These are phyloP conservation scores for Mycena belliarum DNA, from an alignment of 768 basidiomycete genomes.

Conservation along the genomic window DNA sequence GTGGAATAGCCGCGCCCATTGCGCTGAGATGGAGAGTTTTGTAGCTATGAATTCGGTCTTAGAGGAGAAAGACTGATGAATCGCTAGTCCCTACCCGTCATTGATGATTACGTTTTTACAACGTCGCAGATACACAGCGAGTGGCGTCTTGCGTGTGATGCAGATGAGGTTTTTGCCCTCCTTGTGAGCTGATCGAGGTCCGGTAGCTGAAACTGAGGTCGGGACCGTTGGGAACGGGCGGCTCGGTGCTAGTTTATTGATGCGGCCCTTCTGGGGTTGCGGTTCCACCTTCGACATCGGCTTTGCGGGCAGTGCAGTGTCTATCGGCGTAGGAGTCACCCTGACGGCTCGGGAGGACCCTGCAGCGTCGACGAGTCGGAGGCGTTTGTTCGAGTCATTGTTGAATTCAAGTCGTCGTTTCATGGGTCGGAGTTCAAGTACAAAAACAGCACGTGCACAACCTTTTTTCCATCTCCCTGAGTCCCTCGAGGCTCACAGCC, in stretches of 20 bases:
- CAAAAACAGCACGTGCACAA: slow-evolving; percentile 27
- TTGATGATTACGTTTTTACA: slow-evolving; percentile 73
- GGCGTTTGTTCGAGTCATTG: slow-evolving; percentile 30
- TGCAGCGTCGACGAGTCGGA: slow-evolving; percentile 30
- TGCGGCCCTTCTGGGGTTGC: slow-evolving; percentile 32
- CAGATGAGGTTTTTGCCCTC: slow-evolving; percentile 85
- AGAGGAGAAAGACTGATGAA: neutral
- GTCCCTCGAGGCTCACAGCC: neutral
- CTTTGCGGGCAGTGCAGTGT: no score
- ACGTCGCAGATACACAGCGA: slow-evolving; percentile 73
- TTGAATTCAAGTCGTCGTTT: slow-evolving; percentile 42
- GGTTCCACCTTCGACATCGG: slow-evolving; percentile 16
- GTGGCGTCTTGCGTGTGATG: slow-evolving; percentile 71
- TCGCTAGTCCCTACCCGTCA: slow-evolving; percentile 57
- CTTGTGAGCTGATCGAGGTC: slow-evolving; percentile 74
- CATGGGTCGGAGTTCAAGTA: slow-evolving; percentile 27
- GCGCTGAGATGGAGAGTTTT: slow-evolving; percentile 75
- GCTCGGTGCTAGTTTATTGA: slow-evolving; percentile 70
- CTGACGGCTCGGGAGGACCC: slow-evolving; percentile 15
- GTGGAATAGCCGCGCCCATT: slow-evolving; percentile 90
- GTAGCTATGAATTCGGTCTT: slow-evolving; percentile 44
- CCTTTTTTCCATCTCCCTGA: slow-evolving; percentile 26
- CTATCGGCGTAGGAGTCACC: slow-evolving; percentile 15
- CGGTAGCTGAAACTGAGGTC: slow-evolving; percentile 73
- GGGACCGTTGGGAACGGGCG: slow-evolving; percentile 80